Conservation (phyloP, 805 yeast genomes). For the Schizosaccharomyces lindneri region DNA sequence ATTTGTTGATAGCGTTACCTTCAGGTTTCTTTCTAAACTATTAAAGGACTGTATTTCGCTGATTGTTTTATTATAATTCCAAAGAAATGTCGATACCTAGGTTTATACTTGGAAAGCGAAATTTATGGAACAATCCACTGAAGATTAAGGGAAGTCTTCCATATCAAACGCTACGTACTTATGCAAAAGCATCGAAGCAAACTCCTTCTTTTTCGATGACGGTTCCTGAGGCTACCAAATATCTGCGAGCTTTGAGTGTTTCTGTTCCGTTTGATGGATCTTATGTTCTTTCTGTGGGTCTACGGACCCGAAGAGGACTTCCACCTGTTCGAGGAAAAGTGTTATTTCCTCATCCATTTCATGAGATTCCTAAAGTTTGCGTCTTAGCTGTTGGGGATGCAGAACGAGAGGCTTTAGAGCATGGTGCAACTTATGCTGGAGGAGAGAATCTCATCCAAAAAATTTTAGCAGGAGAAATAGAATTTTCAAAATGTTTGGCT, state of each 20-base stretch:
- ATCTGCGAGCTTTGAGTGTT: neutral
- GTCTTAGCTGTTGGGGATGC: slow-evolving; percentile 33
- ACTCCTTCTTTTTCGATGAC: neutral
- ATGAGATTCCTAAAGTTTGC: neutral
- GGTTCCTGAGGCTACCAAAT: neutral
- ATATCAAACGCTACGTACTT: neutral
- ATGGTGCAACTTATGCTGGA: slow-evolving; percentile 46
- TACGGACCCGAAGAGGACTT: neutral
- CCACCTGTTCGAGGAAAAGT: neutral
- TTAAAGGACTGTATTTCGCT: too few species aligned
- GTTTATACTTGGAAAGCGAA: too few species aligned
- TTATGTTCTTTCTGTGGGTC: neutral
- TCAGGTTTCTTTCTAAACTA: too few species aligned
- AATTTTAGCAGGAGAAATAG: slow-evolving; percentile 29
- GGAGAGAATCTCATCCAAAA: slow-evolving; percentile 43
- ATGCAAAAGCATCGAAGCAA: neutral
- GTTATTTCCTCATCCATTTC: neutral
- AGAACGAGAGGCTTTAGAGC: slow-evolving; percentile 26
- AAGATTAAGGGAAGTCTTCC: neutral
- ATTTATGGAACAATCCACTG: too few species aligned
- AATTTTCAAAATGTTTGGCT: slow-evolving; percentile 57
- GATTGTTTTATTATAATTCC: too few species aligned
- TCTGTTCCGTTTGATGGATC: neutral
- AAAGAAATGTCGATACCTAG: too few species aligned
- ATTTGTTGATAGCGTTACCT: too few species aligned